These are phyloP conservation scores for Diaporthe ilicicola DNA, from an alignment of 2,329 filamentous ascomycete species.

Conservation along the genomic window DNA sequence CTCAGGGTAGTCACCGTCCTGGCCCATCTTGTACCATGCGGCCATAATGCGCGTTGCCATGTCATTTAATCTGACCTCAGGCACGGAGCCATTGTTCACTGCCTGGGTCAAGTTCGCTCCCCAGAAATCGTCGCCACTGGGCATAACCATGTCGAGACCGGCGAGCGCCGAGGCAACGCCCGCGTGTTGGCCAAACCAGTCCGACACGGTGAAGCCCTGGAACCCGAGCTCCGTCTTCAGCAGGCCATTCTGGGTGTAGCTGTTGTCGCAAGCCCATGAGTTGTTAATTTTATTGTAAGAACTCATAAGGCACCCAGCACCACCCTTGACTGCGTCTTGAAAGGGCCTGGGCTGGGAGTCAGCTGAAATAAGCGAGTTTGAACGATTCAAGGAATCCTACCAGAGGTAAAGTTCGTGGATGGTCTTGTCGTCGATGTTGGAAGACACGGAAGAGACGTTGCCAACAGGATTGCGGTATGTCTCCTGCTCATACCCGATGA, in stretches of 20 bases:
- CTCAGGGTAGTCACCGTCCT: slow-evolving; percentile 55
- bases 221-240: slow-evolving; percentile 68
- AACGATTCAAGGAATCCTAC: neutral
- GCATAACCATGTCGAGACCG: slow-evolving; percentile 79
- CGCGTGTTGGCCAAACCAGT: slow-evolving; percentile 72
- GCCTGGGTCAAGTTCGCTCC: slow-evolving; percentile 63
- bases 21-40: slow-evolving; percentile 64
- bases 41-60: slow-evolving; percentile 58
- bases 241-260: slow-evolving; percentile 69
- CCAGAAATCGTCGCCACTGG: slow-evolving; percentile 52
- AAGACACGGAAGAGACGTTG: slow-evolving; percentile 54
- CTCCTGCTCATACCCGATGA: slow-evolving; percentile 59
- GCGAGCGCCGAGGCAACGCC: slow-evolving; percentile 69
- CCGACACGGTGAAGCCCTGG: slow-evolving; percentile 68
- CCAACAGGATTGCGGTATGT: slow-evolving; percentile 66
- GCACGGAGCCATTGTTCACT: slow-evolving; percentile 67
- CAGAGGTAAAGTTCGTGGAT: slow-evolving; percentile 61
- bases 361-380: neutral
- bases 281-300: slow-evolving; percentile 76
- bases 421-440: slow-evolving; percentile 55
- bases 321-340: slow-evolving; percentile 67
- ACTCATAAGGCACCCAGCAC: slow-evolving; percentile 64
- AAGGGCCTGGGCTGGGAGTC: slow-evolving; percentile 35
- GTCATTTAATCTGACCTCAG: slow-evolving; percentile 63
- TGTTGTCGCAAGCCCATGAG: slow-evolving; percentile 74